A percentile compares a stretch with the other conserved stretches of the same genome.
Conservation (phyloP, 108 stramenopile species). For the Mediolabrus comicus region DNA sequence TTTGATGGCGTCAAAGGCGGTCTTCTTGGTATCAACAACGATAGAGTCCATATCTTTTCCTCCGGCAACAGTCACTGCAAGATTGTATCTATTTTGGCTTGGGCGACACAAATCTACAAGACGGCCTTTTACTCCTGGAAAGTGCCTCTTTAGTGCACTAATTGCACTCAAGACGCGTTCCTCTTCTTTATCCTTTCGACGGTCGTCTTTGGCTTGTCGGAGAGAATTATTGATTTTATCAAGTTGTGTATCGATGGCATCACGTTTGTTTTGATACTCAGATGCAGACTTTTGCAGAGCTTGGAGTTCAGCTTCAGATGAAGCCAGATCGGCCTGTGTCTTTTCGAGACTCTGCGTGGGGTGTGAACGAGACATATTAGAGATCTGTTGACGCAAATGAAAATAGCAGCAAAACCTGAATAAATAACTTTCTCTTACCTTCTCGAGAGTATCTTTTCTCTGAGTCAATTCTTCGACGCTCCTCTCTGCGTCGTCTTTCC, state of each 20-base stretch:
- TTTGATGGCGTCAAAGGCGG: slow-evolving; percentile 91
- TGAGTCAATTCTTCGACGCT: slow-evolving; percentile 53
- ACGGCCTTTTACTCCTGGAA: slow-evolving; percentile 92
- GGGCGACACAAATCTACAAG: slow-evolving; percentile 96
- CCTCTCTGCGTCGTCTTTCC: slow-evolving; percentile 54
- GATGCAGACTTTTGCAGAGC: slow-evolving; percentile 53
- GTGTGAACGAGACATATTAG: background rate
- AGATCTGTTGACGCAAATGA: background rate
- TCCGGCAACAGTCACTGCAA: slow-evolving; percentile 96
- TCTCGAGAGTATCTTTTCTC: slow-evolving; percentile 54
- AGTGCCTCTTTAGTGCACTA: slow-evolving; percentile 78
- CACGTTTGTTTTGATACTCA: slow-evolving; percentile 54
- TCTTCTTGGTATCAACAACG: slow-evolving; percentile 93
- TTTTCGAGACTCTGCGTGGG: slow-evolving; percentile 59
- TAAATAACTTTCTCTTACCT: slow-evolving; percentile 46
- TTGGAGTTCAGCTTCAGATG: slow-evolving; percentile 62
- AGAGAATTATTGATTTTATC: slow-evolving; percentile 75
- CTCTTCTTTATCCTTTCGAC: slow-evolving; percentile 84
- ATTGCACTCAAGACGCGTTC: slow-evolving; percentile 76
- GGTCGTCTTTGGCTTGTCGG: slow-evolving; percentile 83
- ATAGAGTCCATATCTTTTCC: slow-evolving; percentile 96
- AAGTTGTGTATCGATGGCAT: slow-evolving; percentile 83
- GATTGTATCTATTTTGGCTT: slow-evolving; percentile 84
- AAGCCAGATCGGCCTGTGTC: slow-evolving; percentile 55
- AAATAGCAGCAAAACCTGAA: too few relatives aligned